Evolutionary conservation across 805 yeast genomes (phyloP), one percentile per base, ranked within the genome.

Genomic region (Candida mattraensis): DNA sequence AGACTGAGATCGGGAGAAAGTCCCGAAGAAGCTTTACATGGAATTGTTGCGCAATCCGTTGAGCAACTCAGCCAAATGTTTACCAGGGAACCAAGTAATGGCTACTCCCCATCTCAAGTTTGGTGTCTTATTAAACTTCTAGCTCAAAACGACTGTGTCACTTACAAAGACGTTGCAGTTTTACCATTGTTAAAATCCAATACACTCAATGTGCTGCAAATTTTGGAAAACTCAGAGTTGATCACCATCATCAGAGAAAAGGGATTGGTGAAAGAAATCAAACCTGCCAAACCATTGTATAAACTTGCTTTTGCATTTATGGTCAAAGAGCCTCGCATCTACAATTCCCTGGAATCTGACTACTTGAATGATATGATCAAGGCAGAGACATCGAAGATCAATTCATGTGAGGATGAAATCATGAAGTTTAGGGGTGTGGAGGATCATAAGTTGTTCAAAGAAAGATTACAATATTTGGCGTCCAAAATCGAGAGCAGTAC

Each of bases 11-110:
- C 91, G 1, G 99, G 99, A 5, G 99, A 93, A 56, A 56, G 75
- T 6, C 94, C 96, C 2, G 51, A 63, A 7, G 83, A 74, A 33
- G 97, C 98, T 0, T 63, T 87, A 28, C 61, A 71, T 2, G 89
- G 87, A 46, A 85, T 93, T 83, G 74, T 87, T 5, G 71, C 70
- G 17, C 96, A 88, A 60, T 80, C 96, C 0, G 80, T 91, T 5
- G 89, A 87, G 50, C 97, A 91, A 55, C 76, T 91, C 13, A 78
- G 91, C 2, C 95, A 91, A 36, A 79, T 85, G 51, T 88, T 81
- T 59, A 68, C 76, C 31, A 64, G 66, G 13, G 60, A 63, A 15
- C 36, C 55, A 11, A 58, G 58, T 21, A 58, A 57, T 17, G 76
- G 76, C 10, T 78, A 89, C 70, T 72, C 75, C 17, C 65, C 82